These are phyloP conservation scores for Meira nashicola DNA, from an alignment of 1,284 basidiomycete species.

Conservation along the genomic window DNA sequence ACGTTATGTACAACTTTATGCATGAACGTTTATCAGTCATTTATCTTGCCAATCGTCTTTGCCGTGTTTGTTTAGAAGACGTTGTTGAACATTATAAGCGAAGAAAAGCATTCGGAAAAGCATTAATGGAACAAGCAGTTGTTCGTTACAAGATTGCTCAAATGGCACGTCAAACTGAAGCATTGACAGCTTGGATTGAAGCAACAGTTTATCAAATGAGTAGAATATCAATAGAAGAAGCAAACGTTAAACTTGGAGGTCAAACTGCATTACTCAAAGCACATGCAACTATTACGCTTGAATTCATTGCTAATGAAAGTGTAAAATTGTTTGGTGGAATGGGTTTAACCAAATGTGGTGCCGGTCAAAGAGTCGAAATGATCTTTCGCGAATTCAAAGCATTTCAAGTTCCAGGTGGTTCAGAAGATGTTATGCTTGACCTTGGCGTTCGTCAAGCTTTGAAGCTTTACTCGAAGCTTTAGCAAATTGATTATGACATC, in stretches of 20 bases:
- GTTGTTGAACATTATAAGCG: constrained; percentile 28
- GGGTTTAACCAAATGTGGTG: constrained; percentile 63
- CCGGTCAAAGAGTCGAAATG: constrained; percentile 40
- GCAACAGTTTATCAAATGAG: constrained; percentile 34
- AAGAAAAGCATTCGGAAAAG: constrained; percentile 36
- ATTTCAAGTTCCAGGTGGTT: constrained; percentile 55
- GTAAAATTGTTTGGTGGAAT: constrained; percentile 51
- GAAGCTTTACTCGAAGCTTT: constrained; percentile 13
- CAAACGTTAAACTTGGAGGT: constrained; percentile 31
- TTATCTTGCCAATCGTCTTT: constrained; percentile 31
- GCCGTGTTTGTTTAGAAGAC: constrained; percentile 37
- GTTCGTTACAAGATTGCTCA: constrained; percentile 43
- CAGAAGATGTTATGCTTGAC: constrained; percentile 32
- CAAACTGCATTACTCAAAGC: constrained; percentile 39
- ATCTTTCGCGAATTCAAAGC: constrained; percentile 40
- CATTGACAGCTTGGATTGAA: constrained; percentile 39
- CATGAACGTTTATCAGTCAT: constrained; percentile 37
- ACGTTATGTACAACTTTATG: constrained; percentile 18
- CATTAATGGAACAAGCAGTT: constrained; percentile 43
- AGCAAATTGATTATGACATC: no score
- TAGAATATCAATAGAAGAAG: constrained; percentile 25
- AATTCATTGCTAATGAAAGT: constrained; percentile 31
- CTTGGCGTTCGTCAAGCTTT: constrained; percentile 38
- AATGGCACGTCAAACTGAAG: constrained; percentile 42
- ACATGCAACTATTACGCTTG: constrained; percentile 38